Conservation (phyloP, 495 filamentous ascomycete genomes). For the Jackrogersella minutella region DNA sequence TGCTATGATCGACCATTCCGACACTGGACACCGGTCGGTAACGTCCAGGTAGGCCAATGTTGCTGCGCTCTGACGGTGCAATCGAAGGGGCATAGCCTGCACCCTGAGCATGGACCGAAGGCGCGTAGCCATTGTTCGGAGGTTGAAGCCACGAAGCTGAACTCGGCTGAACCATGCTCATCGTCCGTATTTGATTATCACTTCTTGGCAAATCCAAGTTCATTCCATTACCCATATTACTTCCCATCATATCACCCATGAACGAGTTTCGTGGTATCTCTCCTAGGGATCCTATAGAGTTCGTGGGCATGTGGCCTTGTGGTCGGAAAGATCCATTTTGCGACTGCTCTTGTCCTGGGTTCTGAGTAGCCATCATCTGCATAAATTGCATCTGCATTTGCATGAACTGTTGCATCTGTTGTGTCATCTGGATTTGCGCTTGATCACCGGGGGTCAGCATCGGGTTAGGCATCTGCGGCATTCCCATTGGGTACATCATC, state of each 20-base stretch:
- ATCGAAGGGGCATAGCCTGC: conserved; percentile 69
- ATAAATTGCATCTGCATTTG: conserved; percentile 95
- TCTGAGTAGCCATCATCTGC: conserved; percentile 70
- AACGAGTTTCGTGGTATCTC: conserved; percentile 56
- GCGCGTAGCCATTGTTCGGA: conserved; percentile 51
- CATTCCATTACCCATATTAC: conserved; percentile 32
- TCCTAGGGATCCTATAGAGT: conserved; percentile 43
- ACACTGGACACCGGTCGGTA: conserved; percentile 84
- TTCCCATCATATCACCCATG: conserved; percentile 49
- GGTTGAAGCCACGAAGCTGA: conserved; percentile 60
- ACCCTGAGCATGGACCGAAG: conserved; percentile 56
- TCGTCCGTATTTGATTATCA: conserved; percentile 62
- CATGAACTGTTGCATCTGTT: conserved; percentile 90
- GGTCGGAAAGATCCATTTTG: conserved; percentile 42
- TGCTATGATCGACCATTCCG: conserved; percentile 47
- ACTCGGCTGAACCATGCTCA: conserved; percentile 84
- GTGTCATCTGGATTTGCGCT: conserved; percentile 81
- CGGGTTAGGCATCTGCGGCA: conserved; percentile 48
- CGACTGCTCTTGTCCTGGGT: conserved; percentile 39
- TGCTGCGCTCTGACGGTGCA: conserved; percentile 93
- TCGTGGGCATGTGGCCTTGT: conserved; percentile 47
- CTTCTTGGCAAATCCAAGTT: conserved; percentile 48
- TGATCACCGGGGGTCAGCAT: conserved; percentile 72
- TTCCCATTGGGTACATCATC: conserved; percentile 58
- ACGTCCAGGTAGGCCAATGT: conserved; percentile 86